Base-by-base conservation (phyloP, 169 alveolate species). In the Fabrea salina region DNA sequence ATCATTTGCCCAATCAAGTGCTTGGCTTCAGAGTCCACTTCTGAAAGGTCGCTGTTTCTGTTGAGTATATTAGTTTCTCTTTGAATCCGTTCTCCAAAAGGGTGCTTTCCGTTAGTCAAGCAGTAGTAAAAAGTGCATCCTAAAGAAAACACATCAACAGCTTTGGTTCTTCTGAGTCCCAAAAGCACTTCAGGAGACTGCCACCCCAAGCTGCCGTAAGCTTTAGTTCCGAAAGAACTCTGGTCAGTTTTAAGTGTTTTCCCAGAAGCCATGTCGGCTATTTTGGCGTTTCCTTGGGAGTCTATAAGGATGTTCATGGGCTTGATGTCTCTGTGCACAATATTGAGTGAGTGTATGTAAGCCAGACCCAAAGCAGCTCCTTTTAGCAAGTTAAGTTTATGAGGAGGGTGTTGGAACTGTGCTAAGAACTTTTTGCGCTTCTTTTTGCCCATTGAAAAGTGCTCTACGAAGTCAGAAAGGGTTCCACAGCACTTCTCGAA, bases 291-390 rank as follows among this genome's bases (percentile, higher is more conserved):
- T 6, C 91, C 91, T 56, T 89, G 79, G 16, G 80, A 68, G 58
- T 82, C 94, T 13, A 89, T 75, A 64, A 89, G 78, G 4, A 89
- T 85, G 79, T 89, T 89, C 77, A 84, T 91, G 3, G 94, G 94
- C 59, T 89, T 89, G 43, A 86, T 75, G 82, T 90, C 95, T 68
- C 95, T 77, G 58, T 90, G 95, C 44, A 90, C 86, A 57, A 85
- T 85, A 67, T 89, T 86, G 40, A 86, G 83, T 78, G 86, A 86
- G 82, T 94, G 98, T 1, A 94, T 89, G 30, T 87, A 83, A 72
- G 89, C 95, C 30, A 92, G 91, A 3, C 96, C 98, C 54, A 85
- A 86, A 39, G 89, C 93, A 58, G 91, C 61, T 67, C 93, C 95
- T 25, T 22, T 37, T 50, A 50, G 72, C 30, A 3, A 59, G 4